Evolutionary conservation across 164 flowering plant genomes (phyloP), one percentile per base, ranked within the genome.

Genomic region (Berberis vulgaris): DNA sequence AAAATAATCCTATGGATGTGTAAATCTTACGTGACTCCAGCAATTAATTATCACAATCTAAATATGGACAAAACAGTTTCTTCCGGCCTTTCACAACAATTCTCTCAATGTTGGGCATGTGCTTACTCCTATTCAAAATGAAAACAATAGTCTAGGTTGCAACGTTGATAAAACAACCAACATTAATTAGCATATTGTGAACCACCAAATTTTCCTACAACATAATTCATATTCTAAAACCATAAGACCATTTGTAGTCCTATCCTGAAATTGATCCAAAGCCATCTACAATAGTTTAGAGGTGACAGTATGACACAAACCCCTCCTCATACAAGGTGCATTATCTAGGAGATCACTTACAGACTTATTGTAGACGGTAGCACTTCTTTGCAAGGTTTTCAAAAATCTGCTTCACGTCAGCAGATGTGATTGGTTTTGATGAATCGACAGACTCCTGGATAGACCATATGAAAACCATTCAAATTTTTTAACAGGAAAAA

Each of bases 361-460:
- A 26, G 26, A 26, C 74, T 79, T 70, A 85, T 77, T 72, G 44
- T 57, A 69, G 50, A 38, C 89, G 86, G 43, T 80, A 70, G 46
- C 97, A 86, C 77, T 87, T 91, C 80, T 85, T 91, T 47, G 86
- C 80, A 76, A 95, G 97, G 74, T 95, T 89, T 65, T 89, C 91
- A 76, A 95, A 95, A 43, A 91, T 76, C 79, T 89, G 86, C 64
- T 77, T 82, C 45, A 95, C 78, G 73, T 91, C 97, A 55, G 69
- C 91, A 41, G 97, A 49, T 43, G 99, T 95, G 69, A 91, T 71
- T 47, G 97, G 63, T 74, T 87, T 86, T n/a, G 97, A 89, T 64
- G 92, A 58, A 62, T 88, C 99, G 64, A 72, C 75, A 3, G 90
- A 73, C 63, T 80, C 88, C 99, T 91, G 86, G 68, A 73, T 65